phyloP scores from a whole-genome alignment of 1,139 yeast species.

The Saccharomycopsis phalli region DNA sequence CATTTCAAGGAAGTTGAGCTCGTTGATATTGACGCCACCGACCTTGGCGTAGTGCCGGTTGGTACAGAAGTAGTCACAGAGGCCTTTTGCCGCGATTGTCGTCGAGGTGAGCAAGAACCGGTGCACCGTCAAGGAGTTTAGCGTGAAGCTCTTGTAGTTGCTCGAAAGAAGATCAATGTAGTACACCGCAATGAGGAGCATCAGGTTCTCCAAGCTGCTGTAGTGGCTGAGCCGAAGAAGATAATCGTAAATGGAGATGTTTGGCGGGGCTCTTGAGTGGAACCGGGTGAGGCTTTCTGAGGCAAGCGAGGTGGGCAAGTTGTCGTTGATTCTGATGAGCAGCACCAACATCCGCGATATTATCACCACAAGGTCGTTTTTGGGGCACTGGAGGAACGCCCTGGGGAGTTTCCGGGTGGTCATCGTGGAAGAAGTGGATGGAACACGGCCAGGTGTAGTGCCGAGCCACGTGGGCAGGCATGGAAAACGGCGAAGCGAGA shows the following conservation, averaged over 20 bases:
- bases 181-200: slow-evolving; percentile 71
- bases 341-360: slow-evolving; percentile 76
- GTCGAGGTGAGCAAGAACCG: slow-evolving; percentile 86
- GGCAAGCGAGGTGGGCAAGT: slow-evolving; percentile 29
- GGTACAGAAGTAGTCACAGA: slow-evolving; percentile 91
- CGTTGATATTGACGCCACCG: slow-evolving; percentile 85
- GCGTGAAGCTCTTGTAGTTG: slow-evolving; percentile 69
- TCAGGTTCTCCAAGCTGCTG: slow-evolving; percentile 77
- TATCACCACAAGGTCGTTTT: slow-evolving; percentile 59
- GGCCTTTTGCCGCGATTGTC: slow-evolving; percentile 82
- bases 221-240: slow-evolving; percentile 70
- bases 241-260: slow-evolving; percentile 72
- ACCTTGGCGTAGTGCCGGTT: slow-evolving; percentile 92
- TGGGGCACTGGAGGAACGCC: slow-evolving; percentile 57
- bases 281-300: slow-evolving; percentile 61
- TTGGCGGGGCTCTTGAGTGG: slow-evolving; percentile 89
- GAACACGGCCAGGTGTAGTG: too few species aligned
- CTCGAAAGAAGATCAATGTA: slow-evolving; percentile 79
- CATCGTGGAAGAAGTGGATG: too few species aligned
- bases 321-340: slow-evolving; percentile 61
- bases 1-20: slow-evolving; percentile 77
- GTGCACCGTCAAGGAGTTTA: slow-evolving; percentile 89
- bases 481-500: too few species aligned
- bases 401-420: slow-evolving; percentile 60
- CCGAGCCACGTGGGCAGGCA: too few species aligned